Percentiles rank a stretch among this genome's conserved stretches.
These are phyloP conservation scores for Calonectria pteridis DNA, from an alignment of 2,329 filamentous ascomycete genomes.

Conservation along the genomic window DNA sequence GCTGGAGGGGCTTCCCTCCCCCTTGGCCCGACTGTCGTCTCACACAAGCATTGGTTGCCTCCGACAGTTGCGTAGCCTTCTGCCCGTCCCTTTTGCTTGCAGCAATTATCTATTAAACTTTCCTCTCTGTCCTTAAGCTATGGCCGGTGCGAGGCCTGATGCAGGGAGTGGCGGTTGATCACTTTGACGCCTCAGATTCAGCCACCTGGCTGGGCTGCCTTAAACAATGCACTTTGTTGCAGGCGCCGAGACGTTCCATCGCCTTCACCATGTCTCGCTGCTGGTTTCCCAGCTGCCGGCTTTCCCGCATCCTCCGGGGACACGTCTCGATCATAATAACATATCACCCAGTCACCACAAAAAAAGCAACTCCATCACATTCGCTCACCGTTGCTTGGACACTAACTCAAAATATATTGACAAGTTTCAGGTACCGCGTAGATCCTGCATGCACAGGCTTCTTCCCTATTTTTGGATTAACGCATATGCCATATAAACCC, in stretches of 20 bases:
- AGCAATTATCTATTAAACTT: not conserved
- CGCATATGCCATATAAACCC: not conserved
- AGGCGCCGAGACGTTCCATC: conserved; percentile 64
- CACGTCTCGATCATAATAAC: conserved; percentile 8
- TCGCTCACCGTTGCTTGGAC: not conserved
- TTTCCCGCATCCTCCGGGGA: not conserved
- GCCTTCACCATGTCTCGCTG: conserved; percentile 59
- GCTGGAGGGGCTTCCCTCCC: not conserved
- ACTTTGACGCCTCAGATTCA: not conserved
- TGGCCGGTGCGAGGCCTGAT: conserved; percentile 5
- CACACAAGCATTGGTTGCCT: conserved; percentile 11
- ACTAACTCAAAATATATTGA: not conserved
- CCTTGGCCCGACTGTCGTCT: conserved; percentile 9
- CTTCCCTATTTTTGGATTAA: not conserved
- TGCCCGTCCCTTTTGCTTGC: not conserved
- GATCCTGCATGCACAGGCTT: not conserved
- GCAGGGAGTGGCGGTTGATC: not conserved
- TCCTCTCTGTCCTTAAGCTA: not conserved
- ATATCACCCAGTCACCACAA: conserved; percentile 46
- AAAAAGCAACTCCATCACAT: conserved; percentile 40
- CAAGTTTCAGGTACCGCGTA: not conserved
- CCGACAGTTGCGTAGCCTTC: not conserved
- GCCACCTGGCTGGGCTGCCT: not conserved
- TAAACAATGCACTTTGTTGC: conserved; percentile 50
- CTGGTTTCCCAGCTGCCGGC: not conserved